Percentiles rank a stretch among this genome's conserved stretches.
phyloP scores from a whole-genome alignment of 2,329 filamentous ascomycete species.

The Emergomyces orientalis region DNA sequence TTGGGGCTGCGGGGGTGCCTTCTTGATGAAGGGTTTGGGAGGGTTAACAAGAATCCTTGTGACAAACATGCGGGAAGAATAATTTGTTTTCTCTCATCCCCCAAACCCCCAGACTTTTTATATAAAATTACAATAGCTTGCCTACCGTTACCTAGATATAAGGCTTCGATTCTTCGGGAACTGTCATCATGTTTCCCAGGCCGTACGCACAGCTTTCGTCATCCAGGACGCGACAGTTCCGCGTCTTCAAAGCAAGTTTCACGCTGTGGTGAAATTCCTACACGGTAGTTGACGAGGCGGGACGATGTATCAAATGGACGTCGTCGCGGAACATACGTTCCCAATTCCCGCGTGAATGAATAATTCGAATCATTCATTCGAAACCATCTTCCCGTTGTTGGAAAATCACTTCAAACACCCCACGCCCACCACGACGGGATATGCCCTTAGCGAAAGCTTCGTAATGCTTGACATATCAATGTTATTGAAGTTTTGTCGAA shows the following conservation, averaged over 20 bases:
- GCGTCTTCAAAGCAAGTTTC: not conserved
- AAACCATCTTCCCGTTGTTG: not conserved
- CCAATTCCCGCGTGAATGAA: not conserved
- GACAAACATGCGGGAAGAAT: not conserved
- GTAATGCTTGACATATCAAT: not conserved
- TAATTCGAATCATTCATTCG: not conserved
- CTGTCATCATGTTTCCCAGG: not conserved
- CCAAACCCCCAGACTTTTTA: not conserved
- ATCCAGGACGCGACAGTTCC: not conserved
- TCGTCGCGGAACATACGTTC: no score
- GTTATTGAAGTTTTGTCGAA: not conserved
- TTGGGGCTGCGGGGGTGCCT: not conserved
- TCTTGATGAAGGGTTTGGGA: not conserved
- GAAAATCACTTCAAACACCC: not conserved
- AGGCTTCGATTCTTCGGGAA: not conserved
- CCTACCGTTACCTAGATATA: not conserved
- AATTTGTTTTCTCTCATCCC: not conserved
- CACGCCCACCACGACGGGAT: not conserved
- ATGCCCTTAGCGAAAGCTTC: not conserved
- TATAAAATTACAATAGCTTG: not conserved
- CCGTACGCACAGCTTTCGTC: not conserved
- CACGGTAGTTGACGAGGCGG: not conserved
- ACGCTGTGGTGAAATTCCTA: not conserved
- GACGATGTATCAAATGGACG: not conserved
- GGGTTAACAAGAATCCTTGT: not conserved